A percentile compares a stretch with the other conserved stretches of the same genome.
These are phyloP conservation scores for Madurella mycetomatis DNA, from an alignment of 2,329 filamentous ascomycete species.

Conservation along the genomic window DNA sequence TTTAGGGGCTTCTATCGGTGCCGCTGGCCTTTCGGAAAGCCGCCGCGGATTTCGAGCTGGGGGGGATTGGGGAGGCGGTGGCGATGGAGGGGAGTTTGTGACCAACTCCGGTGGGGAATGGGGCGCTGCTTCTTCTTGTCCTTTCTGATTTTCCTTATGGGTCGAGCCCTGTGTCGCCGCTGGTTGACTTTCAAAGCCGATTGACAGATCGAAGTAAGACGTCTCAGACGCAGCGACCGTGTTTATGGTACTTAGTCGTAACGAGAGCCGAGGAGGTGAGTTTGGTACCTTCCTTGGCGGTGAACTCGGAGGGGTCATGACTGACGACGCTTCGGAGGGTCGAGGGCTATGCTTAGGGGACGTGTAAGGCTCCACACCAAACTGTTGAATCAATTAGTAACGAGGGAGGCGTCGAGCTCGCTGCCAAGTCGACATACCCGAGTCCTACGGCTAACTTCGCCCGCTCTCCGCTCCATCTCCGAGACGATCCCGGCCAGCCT, in stretches of 20 bases:
- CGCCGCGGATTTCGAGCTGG: conserved; percentile 25
- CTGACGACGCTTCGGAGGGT: conserved; percentile 23
- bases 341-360: conserved; percentile 24
- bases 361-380: conserved; percentile 28
- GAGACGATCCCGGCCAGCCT: conserved; percentile 72
- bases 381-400: conserved; percentile 21
- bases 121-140: neutral
- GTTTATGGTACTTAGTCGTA: conserved; percentile 25
- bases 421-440: conserved; percentile 49
- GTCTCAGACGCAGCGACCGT: conserved; percentile 14
- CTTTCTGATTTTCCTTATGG: neutral
- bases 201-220: conserved; percentile 27
- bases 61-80: conserved; percentile 9
- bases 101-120: conserved; percentile 6
- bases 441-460: conserved; percentile 73
- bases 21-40: conserved; percentile 21
- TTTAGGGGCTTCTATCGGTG: conserved; percentile 12
- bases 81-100: conserved; percentile 8
- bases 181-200: neutral
- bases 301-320: conserved; percentile 22
- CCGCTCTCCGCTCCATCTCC: conserved; percentile 82
- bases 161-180: neutral
- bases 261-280: conserved; percentile 25
- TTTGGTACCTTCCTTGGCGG: conserved; percentile 22
- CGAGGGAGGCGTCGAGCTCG: conserved; percentile 5